phyloP scores from a whole-genome alignment of 2,329 filamentous ascomycete species.

The Simplicillium aogashimaense region DNA sequence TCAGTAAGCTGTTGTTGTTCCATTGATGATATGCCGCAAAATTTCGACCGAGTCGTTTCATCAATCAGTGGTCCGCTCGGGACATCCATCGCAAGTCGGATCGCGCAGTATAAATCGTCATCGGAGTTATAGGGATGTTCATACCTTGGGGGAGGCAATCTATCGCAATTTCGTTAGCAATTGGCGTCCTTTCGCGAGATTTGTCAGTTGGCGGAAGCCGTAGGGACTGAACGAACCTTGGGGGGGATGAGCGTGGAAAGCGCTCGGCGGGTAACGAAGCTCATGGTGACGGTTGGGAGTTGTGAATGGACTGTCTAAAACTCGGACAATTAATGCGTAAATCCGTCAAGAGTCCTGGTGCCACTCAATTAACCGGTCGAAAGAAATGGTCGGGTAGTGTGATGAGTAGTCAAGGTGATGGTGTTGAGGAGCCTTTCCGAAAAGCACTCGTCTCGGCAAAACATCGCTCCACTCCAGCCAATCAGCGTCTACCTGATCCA shows the following conservation, averaged over 20 bases:
- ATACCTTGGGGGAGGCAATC: constrained; percentile 79
- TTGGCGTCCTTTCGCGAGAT: constrained; percentile 16
- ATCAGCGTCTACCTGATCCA: constrained; percentile 21
- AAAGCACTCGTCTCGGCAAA: constrained; percentile 41
- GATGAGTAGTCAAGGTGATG: constrained; percentile 7
- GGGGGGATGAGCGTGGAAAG: constrained; percentile 98
- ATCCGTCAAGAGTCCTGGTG: constrained; percentile 19
- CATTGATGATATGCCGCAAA: neutral
- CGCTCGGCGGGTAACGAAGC: constrained; percentile 80
- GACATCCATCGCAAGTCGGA: neutral
- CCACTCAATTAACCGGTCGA: constrained; percentile 23
- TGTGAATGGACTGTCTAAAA: constrained; percentile 12
- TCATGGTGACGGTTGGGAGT: constrained; percentile 58
- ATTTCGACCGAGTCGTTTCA: no score
- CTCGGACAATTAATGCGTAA: constrained; percentile 11
- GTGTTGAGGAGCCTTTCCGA: constrained; percentile 22
- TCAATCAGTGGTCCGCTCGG: no score
- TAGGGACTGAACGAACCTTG: constrained; percentile 57
- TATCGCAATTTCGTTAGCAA: constrained; percentile 33
- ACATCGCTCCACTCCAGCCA: constrained; percentile 30
- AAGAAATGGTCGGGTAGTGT: constrained; percentile 9
- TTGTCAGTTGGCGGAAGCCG: constrained; percentile 3
- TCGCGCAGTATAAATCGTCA: neutral
- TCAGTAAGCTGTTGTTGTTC: constrained; percentile 22
- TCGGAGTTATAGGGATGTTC: constrained; percentile 14